A percentile compares a stretch with the other conserved stretches of the same genome.
phyloP scores from a whole-genome alignment of 2,329 filamentous ascomycete species.

The Nakataea oryzae region DNA sequence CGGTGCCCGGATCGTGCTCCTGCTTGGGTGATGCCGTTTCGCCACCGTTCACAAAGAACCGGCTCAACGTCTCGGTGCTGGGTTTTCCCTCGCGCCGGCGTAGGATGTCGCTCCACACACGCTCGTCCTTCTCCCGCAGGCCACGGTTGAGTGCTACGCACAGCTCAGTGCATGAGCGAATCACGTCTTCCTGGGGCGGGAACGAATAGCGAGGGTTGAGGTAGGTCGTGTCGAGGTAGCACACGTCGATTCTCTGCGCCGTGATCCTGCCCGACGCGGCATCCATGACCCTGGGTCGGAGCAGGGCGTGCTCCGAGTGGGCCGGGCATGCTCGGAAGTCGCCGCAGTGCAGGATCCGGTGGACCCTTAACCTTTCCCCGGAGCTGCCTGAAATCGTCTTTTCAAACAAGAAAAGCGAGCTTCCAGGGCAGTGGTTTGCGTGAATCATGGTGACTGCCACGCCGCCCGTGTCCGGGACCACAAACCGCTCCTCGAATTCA shows the following conservation, averaged over 20 bases:
- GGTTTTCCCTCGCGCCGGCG: conserved; percentile 21
- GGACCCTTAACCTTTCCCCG: conserved; percentile 43
- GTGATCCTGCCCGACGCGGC: conserved; percentile 56
- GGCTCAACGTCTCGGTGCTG: conserved; percentile 33
- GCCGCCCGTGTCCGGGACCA: conserved; percentile 73
- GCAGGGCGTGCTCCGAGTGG: conserved; percentile 71
- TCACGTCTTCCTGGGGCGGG: conserved; percentile 78
- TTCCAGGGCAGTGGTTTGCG: conserved; percentile 94
- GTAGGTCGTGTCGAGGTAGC: conserved; percentile 96
- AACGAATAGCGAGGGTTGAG: conserved; percentile 93
- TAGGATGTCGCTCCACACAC: conserved; percentile 33
- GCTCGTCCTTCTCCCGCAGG: conserved; percentile 25
- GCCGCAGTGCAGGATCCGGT: conserved; percentile 86
- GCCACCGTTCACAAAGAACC: conserved; percentile 31
- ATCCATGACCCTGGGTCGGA: conserved; percentile 67
- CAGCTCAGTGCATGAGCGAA: conserved; percentile 77
- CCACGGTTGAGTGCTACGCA: conserved; percentile 45
- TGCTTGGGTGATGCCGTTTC: neutral
- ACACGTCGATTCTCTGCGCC: conserved; percentile 86
- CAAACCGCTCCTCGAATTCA: conserved; percentile 70
- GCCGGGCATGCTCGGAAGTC: conserved; percentile 87
- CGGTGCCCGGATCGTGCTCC: neutral
- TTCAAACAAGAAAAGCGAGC: conserved; percentile 86
- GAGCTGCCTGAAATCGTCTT: conserved; percentile 47
- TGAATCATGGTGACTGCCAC: conserved; percentile 89